Base-by-base conservation (phyloP, 805 yeast genomes). In the Myxozyma neglecta region DNA sequence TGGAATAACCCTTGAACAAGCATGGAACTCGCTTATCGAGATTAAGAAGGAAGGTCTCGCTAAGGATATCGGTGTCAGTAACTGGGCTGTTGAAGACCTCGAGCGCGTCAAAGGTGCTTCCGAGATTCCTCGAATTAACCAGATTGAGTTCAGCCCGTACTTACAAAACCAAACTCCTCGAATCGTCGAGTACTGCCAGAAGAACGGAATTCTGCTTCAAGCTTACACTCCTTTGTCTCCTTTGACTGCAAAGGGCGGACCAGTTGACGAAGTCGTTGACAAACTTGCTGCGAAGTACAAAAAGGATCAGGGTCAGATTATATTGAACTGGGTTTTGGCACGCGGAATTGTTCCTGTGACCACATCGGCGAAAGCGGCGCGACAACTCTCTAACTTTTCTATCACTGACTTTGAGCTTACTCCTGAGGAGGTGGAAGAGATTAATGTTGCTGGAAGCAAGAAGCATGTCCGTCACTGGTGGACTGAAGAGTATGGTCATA, bases 161-260 rank as follows among this genome's bases (percentile, higher is more conserved):
- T 78, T 87, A 60, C 89, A 89, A 50, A 92, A 88, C 73, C 89
- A 89, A 50, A 92, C 88, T 73, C 76, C 73, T 8, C 84, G 85
- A 66, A 77, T 89, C 66, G 70, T 81, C 48, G 79, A 81, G 40
- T 86, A 71, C 74, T 79, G 85, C 73, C 75, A 78, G 57, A 71
- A 74, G 39, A 77, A 87, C 64, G 83, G 79, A 63, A 85, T 87
- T 62, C 72, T 78, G 39, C 73, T 87, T 57, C 87, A 87, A 72
- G 96, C 96, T 9, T 90, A 88, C 75, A 85, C 90, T 36, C 94
- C 96, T 32, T 78, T 89, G 68, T 93, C 91, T 46, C 79, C 86
- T 24, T 57, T 57, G 43, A 34, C 32, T 11, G 57, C 60, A 18
- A 32, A 10, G 11, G 35, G 50, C 35, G 24, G 35, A 11, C 14